Evolutionary conservation across 768 basidiomycete genomes (phyloP), one percentile per base, ranked within the genome.

Genomic region (Boletellus emodensis): DNA sequence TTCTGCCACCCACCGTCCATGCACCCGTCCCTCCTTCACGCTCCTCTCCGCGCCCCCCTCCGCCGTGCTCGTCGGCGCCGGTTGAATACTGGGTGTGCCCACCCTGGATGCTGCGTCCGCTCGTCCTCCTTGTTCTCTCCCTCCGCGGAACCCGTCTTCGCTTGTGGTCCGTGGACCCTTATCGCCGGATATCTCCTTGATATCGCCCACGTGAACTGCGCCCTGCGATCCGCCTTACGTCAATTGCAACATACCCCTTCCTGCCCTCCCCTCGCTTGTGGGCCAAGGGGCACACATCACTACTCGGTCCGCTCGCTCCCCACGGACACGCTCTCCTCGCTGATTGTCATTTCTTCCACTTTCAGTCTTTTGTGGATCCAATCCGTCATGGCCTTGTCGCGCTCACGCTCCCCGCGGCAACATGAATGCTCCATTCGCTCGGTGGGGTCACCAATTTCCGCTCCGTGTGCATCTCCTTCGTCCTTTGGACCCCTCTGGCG

Each of bases 191-290:
- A 63, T 64, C 63, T 58, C 54, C 59, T 54, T 50, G 61, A 56
- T 61, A 61, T 42, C 56, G 52, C 13, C 55, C 61, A 59, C 55
- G 59, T 56, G 59, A 53, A 52, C 2, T 51, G 38, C 59, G 52
- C 43, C 40, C 45, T 52, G 53, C 55, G 52, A 57, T 63, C 52
- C 57, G 53, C 46, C 49, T 65, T 61, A 65, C 64, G 64, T 65
- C 64, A 65, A 55, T 44, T 35, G 5, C 43, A 53, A 60, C 64
- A 66, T 60, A 58, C 64, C 57, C 41, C 52, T 60, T 46, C 64
- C 64, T 65, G 64, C 64, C 62, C 56, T 54, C 50, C 20, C 42
- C 50, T 65, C 64, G 63, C 61, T 64, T 66, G 56, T 60, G 63
- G 62, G 59, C 54, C 55, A 59, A 59, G 56, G 57, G 64, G 55